These are phyloP conservation scores for Madurella mycetomatis DNA, from an alignment of 2,329 filamentous ascomycete genomes.

Conservation along the genomic window DNA sequence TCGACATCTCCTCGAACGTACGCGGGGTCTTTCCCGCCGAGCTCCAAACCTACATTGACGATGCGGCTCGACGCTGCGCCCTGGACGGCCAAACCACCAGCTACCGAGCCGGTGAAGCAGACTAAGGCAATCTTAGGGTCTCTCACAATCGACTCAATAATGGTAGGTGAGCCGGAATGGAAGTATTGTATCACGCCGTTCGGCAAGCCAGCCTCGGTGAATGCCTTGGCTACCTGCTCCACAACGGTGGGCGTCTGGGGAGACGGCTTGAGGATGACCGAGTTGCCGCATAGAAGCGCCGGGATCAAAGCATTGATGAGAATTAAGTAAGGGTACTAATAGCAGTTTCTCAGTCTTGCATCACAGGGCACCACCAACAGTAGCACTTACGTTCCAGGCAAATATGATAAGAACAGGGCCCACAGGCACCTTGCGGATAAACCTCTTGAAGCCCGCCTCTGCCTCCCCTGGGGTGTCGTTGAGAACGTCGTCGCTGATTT, in stretches of 20 bases:
- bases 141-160: slow-evolving; percentile 74
- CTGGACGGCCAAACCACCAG: slow-evolving; percentile 80
- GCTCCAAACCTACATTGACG: slow-evolving; percentile 81
- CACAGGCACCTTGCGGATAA: slow-evolving; percentile 81
- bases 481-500: slow-evolving; percentile 73
- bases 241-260: slow-evolving; percentile 91
- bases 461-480: slow-evolving; percentile 76
- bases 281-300: slow-evolving; percentile 84
- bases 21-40: slow-evolving; percentile 92
- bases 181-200: slow-evolving; percentile 85
- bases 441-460: slow-evolving; percentile 85
- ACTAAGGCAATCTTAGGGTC: slow-evolving; percentile 73
- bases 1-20: slow-evolving; percentile 86
- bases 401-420: slow-evolving; percentile 87
- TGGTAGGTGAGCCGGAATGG: slow-evolving; percentile 74
- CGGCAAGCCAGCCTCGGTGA: slow-evolving; percentile 75
- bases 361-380: neutral
- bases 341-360: slow-evolving; percentile 1
- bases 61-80: slow-evolving; percentile 78
- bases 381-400: slow-evolving; percentile 79
- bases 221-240: slow-evolving; percentile 74
- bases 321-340: slow-evolving; percentile 87
- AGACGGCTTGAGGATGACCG: slow-evolving; percentile 89
- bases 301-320: slow-evolving; percentile 90
- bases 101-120: slow-evolving; percentile 92